Evolutionary conservation across 2,329 filamentous ascomycete species (phyloP), one percentile per base, ranked within the genome.

Genomic region (Aspergillus aculeatinus): DNA sequence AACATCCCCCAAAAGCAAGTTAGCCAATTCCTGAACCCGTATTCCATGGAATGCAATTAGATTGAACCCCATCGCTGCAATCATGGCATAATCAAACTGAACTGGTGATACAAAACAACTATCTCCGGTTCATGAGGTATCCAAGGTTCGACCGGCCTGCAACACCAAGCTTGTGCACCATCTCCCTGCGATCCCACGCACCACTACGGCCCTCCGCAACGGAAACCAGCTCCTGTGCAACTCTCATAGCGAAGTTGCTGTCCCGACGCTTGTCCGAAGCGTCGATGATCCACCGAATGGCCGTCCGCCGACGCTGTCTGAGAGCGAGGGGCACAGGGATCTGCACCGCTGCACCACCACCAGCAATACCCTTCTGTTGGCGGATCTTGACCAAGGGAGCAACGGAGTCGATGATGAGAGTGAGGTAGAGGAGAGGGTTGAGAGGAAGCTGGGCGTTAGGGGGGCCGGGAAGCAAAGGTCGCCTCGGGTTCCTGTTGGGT

Each of bases 211-310:
- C 95, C 81, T 98, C 93, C 10, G 96, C 88, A 27, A 98, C 90
- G 39, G 89, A 85, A 57, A 98, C 83, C 61, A 98, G 81, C 83
- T 97, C 94, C 72, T 94, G 89, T 1, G 91, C 92, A 63, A 98
- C 84, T 58, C 90, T 84, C 68, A 89, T 83, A 11, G 92, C 89
- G 71, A 96, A 89, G 75, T 88, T 87, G 64, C 84, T 84, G 65
- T 88, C 89, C 64, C 85, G 86, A 78, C 89, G 88, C 82, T 92
- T 95, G 64, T 86, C 85, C 44, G 92, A 91, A n/a, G 87, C 84
- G 63, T 92, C 88, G 60, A 98, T 77, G 67, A 99, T 96, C 95
- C 95, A 99, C 75, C 85, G 81, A 66, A 97, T 89, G 2, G 94
- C 93, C 54, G 83, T 82, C 58, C 93, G 84, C 67, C 94, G 83